phyloP scores from a whole-genome alignment of 805 yeast genomes.

The Pichia deserticola region DNA sequence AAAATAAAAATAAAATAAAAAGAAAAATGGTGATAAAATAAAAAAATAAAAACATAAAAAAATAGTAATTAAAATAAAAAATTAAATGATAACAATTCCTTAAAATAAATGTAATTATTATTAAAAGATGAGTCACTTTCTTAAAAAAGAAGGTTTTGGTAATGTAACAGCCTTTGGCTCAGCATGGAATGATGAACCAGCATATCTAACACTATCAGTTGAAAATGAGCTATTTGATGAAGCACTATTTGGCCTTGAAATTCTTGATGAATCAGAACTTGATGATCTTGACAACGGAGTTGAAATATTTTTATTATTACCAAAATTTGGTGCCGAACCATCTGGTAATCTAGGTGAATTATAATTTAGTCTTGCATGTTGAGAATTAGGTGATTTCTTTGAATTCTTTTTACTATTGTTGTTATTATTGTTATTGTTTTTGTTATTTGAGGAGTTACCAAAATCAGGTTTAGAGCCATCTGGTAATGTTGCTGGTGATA shows the following conservation, averaged over 20 bases:
- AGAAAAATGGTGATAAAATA: not conserved
- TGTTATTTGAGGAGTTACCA: not conserved
- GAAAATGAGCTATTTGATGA: slow-evolving; percentile 10
- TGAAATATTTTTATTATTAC: slow-evolving; percentile 3
- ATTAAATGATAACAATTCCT: not conserved
- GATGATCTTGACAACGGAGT: slow-evolving; percentile 13
- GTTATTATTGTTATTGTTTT: slow-evolving; percentile 7
- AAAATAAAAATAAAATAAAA: not conserved
- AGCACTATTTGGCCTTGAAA: slow-evolving; percentile 9
- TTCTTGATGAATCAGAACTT: not conserved
- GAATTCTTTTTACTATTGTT: slow-evolving; percentile 8
- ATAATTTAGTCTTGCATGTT: not conserved
- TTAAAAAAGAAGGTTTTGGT: slow-evolving; percentile 46
- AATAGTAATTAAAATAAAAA: not conserved
- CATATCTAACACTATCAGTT: slow-evolving; percentile 30
- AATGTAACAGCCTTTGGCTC: slow-evolving; percentile 49
- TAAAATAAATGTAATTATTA: not conserved
- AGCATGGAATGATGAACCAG: slow-evolving; percentile 51
- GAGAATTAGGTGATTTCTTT: not conserved
- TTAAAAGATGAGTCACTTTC: not conserved
- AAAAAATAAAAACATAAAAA: not conserved
- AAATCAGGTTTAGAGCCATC: slow-evolving; percentile 14
- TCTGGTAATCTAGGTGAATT: slow-evolving; percentile 10
- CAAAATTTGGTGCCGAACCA: slow-evolving; percentile 13
- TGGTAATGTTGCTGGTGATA: slow-evolving; percentile 15